Percentiles rank a stretch among this genome's conserved stretches.
Evolutionary conservation across 345 rosid genomes (phyloP).

Genomic region (Lagerstroemia speciosa): DNA sequence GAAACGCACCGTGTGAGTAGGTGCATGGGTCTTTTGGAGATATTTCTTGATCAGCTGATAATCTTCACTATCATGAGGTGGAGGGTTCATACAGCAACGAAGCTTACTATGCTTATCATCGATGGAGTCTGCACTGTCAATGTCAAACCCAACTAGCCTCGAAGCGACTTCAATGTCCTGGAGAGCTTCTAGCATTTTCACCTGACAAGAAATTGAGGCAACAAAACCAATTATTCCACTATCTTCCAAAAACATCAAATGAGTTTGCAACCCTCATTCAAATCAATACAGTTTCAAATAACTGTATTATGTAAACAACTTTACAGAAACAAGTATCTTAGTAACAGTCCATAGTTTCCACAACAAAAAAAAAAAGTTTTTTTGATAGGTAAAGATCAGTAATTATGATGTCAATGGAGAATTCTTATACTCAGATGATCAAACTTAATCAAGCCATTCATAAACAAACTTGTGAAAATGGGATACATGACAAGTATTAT

Average conservation of each 20-base stretch:
- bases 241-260: neutral
- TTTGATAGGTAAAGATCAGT: no score
- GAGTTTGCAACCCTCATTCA: neutral
- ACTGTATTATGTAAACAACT: neutral
- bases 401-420: no score
- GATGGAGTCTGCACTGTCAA: slow-evolving; percentile 57
- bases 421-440: neutral
- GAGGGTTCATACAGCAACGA: slow-evolving; percentile 53
- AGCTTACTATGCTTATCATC: slow-evolving; percentile 82
- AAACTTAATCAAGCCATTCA: no score
- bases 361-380: no score
- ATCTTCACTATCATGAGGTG: slow-evolving; percentile 78
- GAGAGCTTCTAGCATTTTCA: slow-evolving; percentile 96
- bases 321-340: neutral
- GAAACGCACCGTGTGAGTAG: slow-evolving; percentile 70
- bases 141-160: slow-evolving; percentile 91
- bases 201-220: slow-evolving; percentile 24
- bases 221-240: neutral
- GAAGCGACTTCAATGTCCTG: slow-evolving; percentile 97
- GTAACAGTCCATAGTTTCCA: neutral
- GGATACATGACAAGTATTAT: neutral
- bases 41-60: slow-evolving; percentile 66
- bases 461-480: neutral
- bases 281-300: neutral
- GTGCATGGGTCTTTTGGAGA: slow-evolving; percentile 80